Conservation (phyloP, 2,329 filamentous ascomycete species). For the Trichoderma hamatum region DNA sequence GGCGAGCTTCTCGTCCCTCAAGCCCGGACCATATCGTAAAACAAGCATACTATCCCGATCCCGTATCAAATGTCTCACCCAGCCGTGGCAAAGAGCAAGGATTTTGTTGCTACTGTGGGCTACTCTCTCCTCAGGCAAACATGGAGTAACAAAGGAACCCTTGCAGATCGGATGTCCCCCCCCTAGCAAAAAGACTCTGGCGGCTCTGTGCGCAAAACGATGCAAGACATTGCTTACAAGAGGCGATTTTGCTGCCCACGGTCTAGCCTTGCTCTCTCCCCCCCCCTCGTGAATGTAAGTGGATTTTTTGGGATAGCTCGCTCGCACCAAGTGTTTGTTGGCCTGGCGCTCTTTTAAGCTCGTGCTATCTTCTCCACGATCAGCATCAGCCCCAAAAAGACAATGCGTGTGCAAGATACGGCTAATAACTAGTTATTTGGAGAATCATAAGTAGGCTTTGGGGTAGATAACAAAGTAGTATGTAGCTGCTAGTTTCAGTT, state of each 20-base stretch:
- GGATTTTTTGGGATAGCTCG: not conserved
- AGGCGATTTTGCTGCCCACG: not conserved
- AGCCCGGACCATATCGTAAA: conserved; percentile 5
- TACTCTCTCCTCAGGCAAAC: not conserved
- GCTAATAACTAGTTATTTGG: not conserved
- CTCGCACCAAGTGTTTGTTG: not conserved
- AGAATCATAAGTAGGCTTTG: not conserved
- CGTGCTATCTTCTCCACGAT: conserved; percentile 18
- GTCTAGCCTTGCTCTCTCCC: not conserved
- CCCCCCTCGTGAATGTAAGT: not conserved
- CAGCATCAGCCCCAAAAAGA: conserved; percentile 2
- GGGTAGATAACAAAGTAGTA: not conserved
- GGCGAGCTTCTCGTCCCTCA: not conserved
- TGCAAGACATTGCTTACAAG: not conserved
- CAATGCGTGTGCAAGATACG: not conserved
- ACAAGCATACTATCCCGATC: not conserved
- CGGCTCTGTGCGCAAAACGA: not conserved
- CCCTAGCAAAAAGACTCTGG: not conserved
- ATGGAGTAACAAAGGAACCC: not conserved
- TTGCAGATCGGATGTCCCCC: not conserved
- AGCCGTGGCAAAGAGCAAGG: conserved; percentile 6
- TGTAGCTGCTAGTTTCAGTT: not conserved
- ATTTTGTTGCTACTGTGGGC: not conserved
- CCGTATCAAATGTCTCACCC: conserved; percentile 1
- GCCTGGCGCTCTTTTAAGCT: conserved; percentile 6